Percentiles rank a stretch among this genome's conserved stretches.
phyloP scores from a whole-genome alignment of 441 rosid genomes.

The Lepidium campestre region DNA sequence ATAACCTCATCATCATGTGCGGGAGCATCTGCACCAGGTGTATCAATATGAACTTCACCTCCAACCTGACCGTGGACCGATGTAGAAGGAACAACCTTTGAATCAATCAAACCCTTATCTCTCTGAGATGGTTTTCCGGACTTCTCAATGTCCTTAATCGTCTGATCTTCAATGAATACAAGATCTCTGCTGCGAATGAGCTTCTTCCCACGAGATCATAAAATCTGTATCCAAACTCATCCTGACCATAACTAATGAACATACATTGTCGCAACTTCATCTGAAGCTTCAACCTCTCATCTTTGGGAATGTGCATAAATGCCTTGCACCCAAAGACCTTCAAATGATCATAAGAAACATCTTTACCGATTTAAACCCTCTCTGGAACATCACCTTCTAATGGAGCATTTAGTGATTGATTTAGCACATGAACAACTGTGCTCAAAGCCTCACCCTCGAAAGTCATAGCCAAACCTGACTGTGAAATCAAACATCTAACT shows the following conservation, averaged over 20 bases:
- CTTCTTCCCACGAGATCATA: neutral
- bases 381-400: neutral
- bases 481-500: too few relatives aligned
- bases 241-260: neutral
- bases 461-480: too few relatives aligned
- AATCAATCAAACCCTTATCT: too few relatives aligned
- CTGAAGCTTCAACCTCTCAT: constrained; percentile 13
- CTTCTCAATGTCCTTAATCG: too few relatives aligned
- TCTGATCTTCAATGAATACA: neutral
- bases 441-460: too few relatives aligned
- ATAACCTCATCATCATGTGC: too few relatives aligned
- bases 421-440: neutral
- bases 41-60: too few relatives aligned
- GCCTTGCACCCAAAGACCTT: neutral
- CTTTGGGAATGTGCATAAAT: constrained; percentile 10
- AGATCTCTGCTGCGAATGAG: neutral
- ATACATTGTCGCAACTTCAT: neutral
- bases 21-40: too few relatives aligned
- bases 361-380: neutral
- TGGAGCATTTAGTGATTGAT: too few relatives aligned
- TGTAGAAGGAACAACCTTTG: too few relatives aligned
- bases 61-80: too few relatives aligned
- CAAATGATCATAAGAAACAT: neutral
- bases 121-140: too few relatives aligned
- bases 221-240: neutral